Base-by-base conservation (phyloP, 768 basidiomycete species). In the Imleria badia region DNA sequence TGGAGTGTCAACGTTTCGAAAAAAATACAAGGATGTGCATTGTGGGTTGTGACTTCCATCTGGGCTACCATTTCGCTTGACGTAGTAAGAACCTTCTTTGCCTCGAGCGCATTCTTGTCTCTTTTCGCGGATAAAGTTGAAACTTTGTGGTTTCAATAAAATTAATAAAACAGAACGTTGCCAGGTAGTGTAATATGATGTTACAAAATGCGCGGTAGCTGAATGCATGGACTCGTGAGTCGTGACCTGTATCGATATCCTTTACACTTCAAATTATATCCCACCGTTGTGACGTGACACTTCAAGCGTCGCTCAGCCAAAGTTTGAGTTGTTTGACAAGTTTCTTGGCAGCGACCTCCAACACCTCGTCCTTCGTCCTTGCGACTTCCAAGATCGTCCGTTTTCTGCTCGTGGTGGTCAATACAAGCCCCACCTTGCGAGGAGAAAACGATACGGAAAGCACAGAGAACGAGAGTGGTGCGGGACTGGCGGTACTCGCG, bases 381-480 rank as follows among this genome's bases (percentile, higher is more conserved):
- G 73, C 62, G 5, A 81, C 78, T 55, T 85, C 81, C 6, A 82
- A 75, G 43, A 87, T 78, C 6, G 83, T 86, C 46, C 79, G 71
- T 60, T 77, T 81, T 43, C 75, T 66, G 35, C 71, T 67, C 1
- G 64, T 52, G 26, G 68, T 59, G 30, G 63, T 62, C 26, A 62
- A 58, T 17, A 76, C 64, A n/a, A 77, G 62, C 14, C 76, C 76
- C 13, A 73, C 75, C 45, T 66, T 69, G 30, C 74, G 63, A 12
- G 74, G 67, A 17, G 74, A 76, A 56, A 78, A 79, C 22, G 73
- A 71, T 20, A 73, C 64, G 20, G 75, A 74, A n/a, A 80, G 60
- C 22, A 54, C 48, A 33, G 60, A 56, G 59, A 78, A 80, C 1
- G 73, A 67, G 5, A 76, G 31, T 17, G 72, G 62, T 7, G 56